Evolutionary conservation across 2,329 filamentous ascomycete species (phyloP).

Genomic region (Claviceps maximensis): DNA sequence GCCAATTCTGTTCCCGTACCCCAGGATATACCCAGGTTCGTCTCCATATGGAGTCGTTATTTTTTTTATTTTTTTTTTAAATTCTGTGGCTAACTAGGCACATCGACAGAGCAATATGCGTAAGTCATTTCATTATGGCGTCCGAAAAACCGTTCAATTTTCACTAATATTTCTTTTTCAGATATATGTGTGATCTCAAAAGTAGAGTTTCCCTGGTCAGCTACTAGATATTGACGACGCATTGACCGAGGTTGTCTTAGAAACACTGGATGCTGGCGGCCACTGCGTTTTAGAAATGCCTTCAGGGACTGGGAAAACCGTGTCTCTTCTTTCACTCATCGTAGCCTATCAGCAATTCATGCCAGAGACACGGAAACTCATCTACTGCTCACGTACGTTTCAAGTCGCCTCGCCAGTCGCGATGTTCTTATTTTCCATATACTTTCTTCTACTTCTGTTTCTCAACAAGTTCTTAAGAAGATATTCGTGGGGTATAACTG

Average conservation of each 20-base stretch:
- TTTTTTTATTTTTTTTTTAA: no score
- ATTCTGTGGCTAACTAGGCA: neutral
- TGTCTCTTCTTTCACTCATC: slow-evolving; percentile 87
- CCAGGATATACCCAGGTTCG: slow-evolving; percentile 44
- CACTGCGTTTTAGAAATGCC: slow-evolving; percentile 98
- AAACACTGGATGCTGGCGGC: slow-evolving; percentile 81
- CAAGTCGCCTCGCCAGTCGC: neutral
- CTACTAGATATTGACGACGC: neutral
- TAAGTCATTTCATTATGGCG: slow-evolving; percentile 17
- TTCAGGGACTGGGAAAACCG: slow-evolving; percentile 94
- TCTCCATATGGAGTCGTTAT: neutral
- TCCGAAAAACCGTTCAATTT: neutral
- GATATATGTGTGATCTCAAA: slow-evolving; percentile 46
- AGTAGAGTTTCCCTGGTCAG: slow-evolving; percentile 21
- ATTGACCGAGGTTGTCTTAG: slow-evolving; percentile 16
- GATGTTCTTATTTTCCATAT: neutral
- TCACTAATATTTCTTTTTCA: slow-evolving; percentile 11
- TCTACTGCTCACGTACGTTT: slow-evolving; percentile 77
- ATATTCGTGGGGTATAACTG: neutral
- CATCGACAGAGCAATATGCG: slow-evolving; percentile 39
- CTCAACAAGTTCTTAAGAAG: neutral
- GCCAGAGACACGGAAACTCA: slow-evolving; percentile 86
- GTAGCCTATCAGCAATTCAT: slow-evolving; percentile 93
- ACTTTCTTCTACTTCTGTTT: neutral
- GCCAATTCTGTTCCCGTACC: slow-evolving; percentile 45